Percentiles rank a stretch among this genome's conserved stretches.
Conservation (phyloP, 108 stramenopile species). For the Nannochloropsis oceanica region DNA sequence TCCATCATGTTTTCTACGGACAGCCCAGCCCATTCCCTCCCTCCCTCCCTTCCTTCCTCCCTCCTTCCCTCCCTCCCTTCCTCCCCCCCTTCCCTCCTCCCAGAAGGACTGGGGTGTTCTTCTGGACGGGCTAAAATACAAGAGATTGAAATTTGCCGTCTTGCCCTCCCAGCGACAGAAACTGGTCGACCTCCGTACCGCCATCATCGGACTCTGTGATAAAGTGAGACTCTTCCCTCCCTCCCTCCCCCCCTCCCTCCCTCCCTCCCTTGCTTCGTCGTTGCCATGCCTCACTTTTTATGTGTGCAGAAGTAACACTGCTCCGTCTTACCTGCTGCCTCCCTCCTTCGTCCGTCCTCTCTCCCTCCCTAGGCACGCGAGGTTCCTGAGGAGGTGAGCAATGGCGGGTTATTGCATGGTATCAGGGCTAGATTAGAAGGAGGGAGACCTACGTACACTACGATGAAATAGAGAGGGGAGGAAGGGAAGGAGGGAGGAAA, state of each 20-base stretch:
- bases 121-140: neutral
- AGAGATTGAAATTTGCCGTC: neutral
- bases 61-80: too few relatives aligned
- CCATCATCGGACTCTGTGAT: neutral
- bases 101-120: neutral
- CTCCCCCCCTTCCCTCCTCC: too few relatives aligned
- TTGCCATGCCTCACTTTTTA: too few relatives aligned
- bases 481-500: neutral
- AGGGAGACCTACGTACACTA: neutral
- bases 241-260: neutral
- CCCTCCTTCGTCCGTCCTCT: too few relatives aligned
- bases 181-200: neutral
- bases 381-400: neutral
- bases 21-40: too few relatives aligned
- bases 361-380: neutral
- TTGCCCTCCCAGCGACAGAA: neutral
- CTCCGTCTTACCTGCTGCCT: too few relatives aligned
- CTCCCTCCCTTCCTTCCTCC: too few relatives aligned
- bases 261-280: neutral
- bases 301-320: too few relatives aligned
- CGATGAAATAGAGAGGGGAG: neutral
- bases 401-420: neutral
- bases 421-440: neutral
- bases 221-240: neutral
- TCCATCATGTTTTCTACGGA: too few relatives aligned